Conservation (phyloP, 2,329 filamentous ascomycete genomes). For the Blumeria graminis region DNA sequence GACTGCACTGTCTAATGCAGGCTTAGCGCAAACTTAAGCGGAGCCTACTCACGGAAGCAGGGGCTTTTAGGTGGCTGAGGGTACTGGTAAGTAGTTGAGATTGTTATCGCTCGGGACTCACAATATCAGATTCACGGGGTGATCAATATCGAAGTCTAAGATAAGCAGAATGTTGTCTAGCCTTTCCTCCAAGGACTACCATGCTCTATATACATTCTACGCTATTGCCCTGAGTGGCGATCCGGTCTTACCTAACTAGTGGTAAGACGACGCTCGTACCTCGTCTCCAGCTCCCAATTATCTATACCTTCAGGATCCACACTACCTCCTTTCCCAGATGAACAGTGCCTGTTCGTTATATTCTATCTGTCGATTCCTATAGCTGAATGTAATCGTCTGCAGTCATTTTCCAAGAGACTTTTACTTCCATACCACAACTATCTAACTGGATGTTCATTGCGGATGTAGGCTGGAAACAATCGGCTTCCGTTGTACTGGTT, state of each 20-base stretch:
- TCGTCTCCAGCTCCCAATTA: too few species aligned
- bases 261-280: too few species aligned
- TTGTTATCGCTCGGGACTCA: not conserved
- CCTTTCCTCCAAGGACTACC: not conserved
- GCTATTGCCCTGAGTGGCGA: too few species aligned
- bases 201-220: too few species aligned
- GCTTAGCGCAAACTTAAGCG: too few species aligned
- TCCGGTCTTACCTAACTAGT: too few species aligned
- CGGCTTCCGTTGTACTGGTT: not conserved
- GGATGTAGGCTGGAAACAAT: not conserved
- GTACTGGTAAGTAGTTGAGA: not conserved
- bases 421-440: not conserved
- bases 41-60: too few species aligned
- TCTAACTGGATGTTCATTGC: not conserved
- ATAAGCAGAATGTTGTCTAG: not conserved
- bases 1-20: too few species aligned
- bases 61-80: too few species aligned
- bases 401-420: not conserved
- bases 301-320: not conserved
- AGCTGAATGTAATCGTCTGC: not conserved
- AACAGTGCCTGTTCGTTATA: not conserved
- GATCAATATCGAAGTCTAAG: not conserved
- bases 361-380: not conserved
- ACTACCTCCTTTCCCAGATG: not conserved
- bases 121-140: not conserved